These are phyloP conservation scores for Zygotorulaspora danielsina DNA, from an alignment of 805 yeast species.

Conservation along the genomic window DNA sequence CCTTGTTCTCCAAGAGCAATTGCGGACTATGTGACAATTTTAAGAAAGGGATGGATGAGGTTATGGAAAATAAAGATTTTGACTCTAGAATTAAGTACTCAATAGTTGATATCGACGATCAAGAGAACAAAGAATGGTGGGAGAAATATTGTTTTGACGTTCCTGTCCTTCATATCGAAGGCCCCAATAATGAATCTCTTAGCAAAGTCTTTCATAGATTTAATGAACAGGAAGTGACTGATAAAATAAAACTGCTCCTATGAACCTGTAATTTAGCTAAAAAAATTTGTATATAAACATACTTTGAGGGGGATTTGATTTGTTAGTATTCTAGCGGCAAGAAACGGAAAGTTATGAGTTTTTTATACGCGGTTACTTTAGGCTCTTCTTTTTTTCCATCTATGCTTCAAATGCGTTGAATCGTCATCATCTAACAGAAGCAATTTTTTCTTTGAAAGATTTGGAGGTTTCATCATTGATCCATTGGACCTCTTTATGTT, in stretches of 20 bases:
- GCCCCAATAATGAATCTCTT: conserved; percentile 39
- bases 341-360: no score
- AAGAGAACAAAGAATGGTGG: conserved; percentile 60
- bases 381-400: conserved; percentile 21
- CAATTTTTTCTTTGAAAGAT: conserved; percentile 28
- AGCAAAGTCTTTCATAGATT: conserved; percentile 67
- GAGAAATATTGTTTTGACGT: conserved; percentile 72
- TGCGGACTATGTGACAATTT: conserved; percentile 71
- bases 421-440: conserved; percentile 31
- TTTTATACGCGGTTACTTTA: conserved; percentile 1
- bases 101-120: conserved; percentile 54
- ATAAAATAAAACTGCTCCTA: conserved; percentile 40
- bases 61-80: conserved; percentile 27
- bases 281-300: background rate
- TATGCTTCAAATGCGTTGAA: conserved; percentile 15
- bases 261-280: background rate
- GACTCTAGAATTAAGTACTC: conserved; percentile 35
- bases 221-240: conserved; percentile 49
- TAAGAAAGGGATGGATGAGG: conserved; percentile 44
- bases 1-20: conserved; percentile 64
- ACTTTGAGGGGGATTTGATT: no score
- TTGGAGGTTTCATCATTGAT: conserved; percentile 13
- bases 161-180: conserved; percentile 69
- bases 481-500: conserved; percentile 13
- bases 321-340: no score